Percentiles rank a stretch among this genome's conserved stretches.
phyloP scores from a whole-genome alignment of 768 basidiomycete species.

The Leccinum aurantiacum region DNA sequence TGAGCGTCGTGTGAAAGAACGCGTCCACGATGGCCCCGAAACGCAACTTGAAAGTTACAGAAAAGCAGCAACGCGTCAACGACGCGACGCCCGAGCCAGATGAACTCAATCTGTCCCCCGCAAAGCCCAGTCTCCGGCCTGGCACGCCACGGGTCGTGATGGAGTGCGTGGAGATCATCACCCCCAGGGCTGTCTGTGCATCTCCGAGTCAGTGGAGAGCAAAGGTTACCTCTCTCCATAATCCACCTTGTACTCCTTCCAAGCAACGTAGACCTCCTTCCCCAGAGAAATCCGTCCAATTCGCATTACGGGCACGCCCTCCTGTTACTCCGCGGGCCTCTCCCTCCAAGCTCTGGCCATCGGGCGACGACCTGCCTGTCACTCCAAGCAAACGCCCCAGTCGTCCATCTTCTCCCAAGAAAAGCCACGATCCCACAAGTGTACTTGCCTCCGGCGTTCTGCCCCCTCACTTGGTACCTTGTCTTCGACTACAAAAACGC shows the following conservation, averaged over 20 bases:
- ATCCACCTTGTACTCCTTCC: slow-evolving; percentile 24
- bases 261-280: slow-evolving; percentile 4
- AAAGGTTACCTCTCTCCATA: not conserved
- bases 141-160: slow-evolving; percentile 25
- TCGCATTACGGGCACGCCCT: too few species aligned
- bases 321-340: slow-evolving; percentile 20
- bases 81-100: slow-evolving; percentile 21
- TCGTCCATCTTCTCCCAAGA: slow-evolving; percentile 16
- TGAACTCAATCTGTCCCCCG: slow-evolving; percentile 32
- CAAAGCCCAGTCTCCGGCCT: slow-evolving; percentile 24
- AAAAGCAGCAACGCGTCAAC: slow-evolving; percentile 14
- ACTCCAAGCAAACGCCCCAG: slow-evolving; percentile 18
- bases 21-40: slow-evolving; percentile 37
- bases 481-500: slow-evolving; percentile 57
- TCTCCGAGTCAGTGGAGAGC: slow-evolving; percentile 15
- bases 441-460: slow-evolving; percentile 24
- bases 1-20: slow-evolving; percentile 15
- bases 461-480: slow-evolving; percentile 44
- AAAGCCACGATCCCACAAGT: slow-evolving; percentile 2
- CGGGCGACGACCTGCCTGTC: slow-evolving; percentile 9
- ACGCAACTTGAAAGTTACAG: slow-evolving; percentile 38
- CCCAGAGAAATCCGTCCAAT: not conserved
- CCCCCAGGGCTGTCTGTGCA: slow-evolving; percentile 17
- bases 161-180: slow-evolving; percentile 34
- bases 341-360: slow-evolving; percentile 11